Evolutionary conservation across 2,329 filamentous ascomycete genomes (phyloP).

Genomic region (Penicillium paneum): DNA sequence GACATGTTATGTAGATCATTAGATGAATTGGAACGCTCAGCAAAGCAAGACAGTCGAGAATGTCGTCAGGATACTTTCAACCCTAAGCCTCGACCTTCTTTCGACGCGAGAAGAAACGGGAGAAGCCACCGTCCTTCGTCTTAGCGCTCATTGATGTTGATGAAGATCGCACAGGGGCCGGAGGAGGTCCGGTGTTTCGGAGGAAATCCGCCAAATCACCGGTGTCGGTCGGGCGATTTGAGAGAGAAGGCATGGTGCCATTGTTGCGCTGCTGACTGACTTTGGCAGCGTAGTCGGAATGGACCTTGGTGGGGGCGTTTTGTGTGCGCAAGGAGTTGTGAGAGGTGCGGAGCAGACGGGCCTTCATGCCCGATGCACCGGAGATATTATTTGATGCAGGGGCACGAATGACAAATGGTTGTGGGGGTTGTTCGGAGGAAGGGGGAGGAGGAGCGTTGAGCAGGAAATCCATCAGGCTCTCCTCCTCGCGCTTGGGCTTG

Average conservation of each 20-base stretch:
- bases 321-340: conserved; percentile 38
- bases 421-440: conserved; percentile 29
- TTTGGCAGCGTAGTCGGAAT: conserved; percentile 39
- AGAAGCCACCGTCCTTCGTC: conserved; percentile 30
- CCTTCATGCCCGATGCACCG: conserved; percentile 30
- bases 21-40: conserved; percentile 23
- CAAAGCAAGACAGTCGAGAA: conserved; percentile 18
- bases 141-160: conserved; percentile 16
- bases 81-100: conserved; percentile 29
- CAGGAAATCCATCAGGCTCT: conserved; percentile 50
- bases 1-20: conserved; percentile 25
- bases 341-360: conserved; percentile 33
- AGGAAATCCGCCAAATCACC: conserved; percentile 72
- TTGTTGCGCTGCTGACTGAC: conserved; percentile 37
- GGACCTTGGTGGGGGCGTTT: conserved; percentile 28
- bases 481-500: conserved; percentile 42
- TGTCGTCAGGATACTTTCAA: background rate
- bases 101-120: conserved; percentile 36
- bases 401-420: conserved; percentile 28
- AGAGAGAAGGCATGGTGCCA: conserved; percentile 21
- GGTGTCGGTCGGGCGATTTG: conserved; percentile 47
- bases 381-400: conserved; percentile 12
- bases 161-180: conserved; percentile 25
- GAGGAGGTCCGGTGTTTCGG: conserved; percentile 64
- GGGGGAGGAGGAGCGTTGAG: conserved; percentile 46